These are phyloP conservation scores for Ophiocordyceps robertsii DNA, from an alignment of 2,329 filamentous ascomycete species.

Conservation along the genomic window DNA sequence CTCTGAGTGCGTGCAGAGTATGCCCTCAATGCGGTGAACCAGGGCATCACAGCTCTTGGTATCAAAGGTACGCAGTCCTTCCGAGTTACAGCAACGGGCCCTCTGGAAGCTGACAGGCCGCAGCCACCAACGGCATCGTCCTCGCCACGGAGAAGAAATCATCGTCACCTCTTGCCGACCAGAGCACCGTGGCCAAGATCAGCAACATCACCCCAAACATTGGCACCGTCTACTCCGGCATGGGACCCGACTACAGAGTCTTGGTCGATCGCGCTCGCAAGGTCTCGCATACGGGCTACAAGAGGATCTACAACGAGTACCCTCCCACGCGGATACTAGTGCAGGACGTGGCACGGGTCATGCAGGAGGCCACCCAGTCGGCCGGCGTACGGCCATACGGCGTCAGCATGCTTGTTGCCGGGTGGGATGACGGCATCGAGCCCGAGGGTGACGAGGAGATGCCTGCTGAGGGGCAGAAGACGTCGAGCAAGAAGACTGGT, in stretches of 20 bases:
- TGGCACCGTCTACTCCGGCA: conserved; percentile 98
- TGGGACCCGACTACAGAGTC: conserved; percentile 97
- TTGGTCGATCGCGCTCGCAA: conserved; percentile 96
- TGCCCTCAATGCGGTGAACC: conserved; percentile 97
- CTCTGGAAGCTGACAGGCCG: conserved; percentile 7
- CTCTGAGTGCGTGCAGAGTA: conserved; percentile 55
- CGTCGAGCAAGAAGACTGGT: conserved; percentile 73
- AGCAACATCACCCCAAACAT: conserved; percentile 98
- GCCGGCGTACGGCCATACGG: conserved; percentile 95
- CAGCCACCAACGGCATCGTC: conserved; percentile 96
- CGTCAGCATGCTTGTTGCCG: conserved; percentile 87
- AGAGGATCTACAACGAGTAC: conserved; percentile 99
- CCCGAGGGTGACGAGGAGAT: conserved; percentile 59
- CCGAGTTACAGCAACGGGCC: background rate
- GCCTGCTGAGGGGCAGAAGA: conserved; percentile 46
- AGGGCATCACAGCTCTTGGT: conserved; percentile 93
- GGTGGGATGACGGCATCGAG: conserved; percentile 94
- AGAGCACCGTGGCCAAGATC: conserved; percentile 90
- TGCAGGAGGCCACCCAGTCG: conserved; percentile 97
- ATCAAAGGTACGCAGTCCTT: conserved; percentile 67
- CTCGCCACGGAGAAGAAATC: conserved; percentile 99
- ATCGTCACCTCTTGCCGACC: conserved; percentile 90
- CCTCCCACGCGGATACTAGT: conserved; percentile 98
- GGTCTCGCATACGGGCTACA: conserved; percentile 96
- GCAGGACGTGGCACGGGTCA: conserved; percentile 91